Evolutionary conservation across 495 filamentous ascomycete species (phyloP), one percentile per base, ranked within the genome.

Genomic region (Neurospora sp.): DNA sequence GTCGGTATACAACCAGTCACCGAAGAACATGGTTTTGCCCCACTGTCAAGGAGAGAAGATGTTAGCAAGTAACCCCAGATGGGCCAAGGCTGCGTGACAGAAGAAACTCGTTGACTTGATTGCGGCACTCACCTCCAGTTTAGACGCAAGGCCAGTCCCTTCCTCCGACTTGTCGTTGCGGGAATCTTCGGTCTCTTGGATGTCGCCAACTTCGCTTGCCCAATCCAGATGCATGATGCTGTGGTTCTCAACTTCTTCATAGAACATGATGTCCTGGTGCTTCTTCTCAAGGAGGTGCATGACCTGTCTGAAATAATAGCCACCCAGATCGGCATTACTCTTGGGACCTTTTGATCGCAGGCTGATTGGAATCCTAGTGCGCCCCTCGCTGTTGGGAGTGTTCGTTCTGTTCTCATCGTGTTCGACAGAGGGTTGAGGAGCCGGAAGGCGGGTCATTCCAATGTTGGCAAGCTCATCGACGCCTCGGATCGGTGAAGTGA

Each of bases 171-270:
- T 61, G 22, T 61, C 12, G 6, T 61, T 61, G 53, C 53, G 53
- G 53, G 53, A 61, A 61, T 6, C 53, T 16, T 61, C 11, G 12
- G 22, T 61, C 22, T 61, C 22, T 31, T 61, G 53, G 12, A 14
- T 61, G 53, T 31, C 22, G 11, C 22, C 5, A 61, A 31, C 53
- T 16, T 61, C 5, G 12, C 53, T 61, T 61, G 53, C 53, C 74
- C 76, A 77, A 71, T 77, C 76, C 27, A 77, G 61, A 48, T 77
- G 74, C 39, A 74, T 48, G 71, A 77, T 71, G 20, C 40, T 69
- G 39, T 35, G 68, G 59, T 75, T 75, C 41, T 72, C 69, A 68
- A 61, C 71, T 53, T 72, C 72, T 41, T 73, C 68, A 69, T 72
- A 75, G 46, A 53, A 72, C 70, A 71, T 68, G 70, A 75, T 68